Conservation (phyloP, 768 basidiomycete genomes). For the Mrakia frigida region DNA sequence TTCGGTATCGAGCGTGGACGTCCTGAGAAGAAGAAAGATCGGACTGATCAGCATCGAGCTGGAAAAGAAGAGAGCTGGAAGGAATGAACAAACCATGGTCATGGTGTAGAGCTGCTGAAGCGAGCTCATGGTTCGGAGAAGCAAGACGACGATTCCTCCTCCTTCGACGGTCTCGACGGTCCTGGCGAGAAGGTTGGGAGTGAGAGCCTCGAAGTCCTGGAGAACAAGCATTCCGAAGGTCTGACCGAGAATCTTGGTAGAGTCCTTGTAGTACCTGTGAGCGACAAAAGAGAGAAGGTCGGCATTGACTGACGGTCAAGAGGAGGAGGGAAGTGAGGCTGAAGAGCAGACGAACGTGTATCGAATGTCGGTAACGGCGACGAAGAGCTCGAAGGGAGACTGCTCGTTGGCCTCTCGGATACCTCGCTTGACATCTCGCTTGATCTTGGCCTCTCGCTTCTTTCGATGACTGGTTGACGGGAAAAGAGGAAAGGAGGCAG, state of each 20-base stretch:
- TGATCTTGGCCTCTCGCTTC: constrained; percentile 94
- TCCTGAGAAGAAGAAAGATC: constrained; percentile 56
- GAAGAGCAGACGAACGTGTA: constrained; percentile 65
- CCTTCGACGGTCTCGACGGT: constrained; percentile 99
- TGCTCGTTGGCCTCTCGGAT: constrained; percentile 91
- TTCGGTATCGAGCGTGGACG: constrained; percentile 89
- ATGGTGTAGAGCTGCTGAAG: constrained; percentile 86
- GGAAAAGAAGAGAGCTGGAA: constrained; percentile 34
- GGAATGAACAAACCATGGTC: constrained; percentile 55
- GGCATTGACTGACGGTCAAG: background rate
- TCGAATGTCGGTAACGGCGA: constrained; percentile 96
- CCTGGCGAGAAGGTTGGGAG: constrained; percentile 90
- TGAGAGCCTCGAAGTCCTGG: constrained; percentile 97
- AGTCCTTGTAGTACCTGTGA: constrained; percentile 87
- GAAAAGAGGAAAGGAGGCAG: background rate
- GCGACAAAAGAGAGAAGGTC: background rate
- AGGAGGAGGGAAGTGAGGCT: background rate
- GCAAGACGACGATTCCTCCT: constrained; percentile 69
- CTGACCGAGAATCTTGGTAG: constrained; percentile 91
- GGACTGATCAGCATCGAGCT: background rate
- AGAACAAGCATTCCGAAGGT: constrained; percentile 96
- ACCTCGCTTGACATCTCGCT: constrained; percentile 89
- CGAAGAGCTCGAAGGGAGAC: constrained; percentile 95
- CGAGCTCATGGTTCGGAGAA: constrained; percentile 92
- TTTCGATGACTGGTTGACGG: constrained; percentile 68